These are phyloP conservation scores for Alternaria brassicicola DNA, from an alignment of 2,329 filamentous ascomycete species.

Conservation along the genomic window DNA sequence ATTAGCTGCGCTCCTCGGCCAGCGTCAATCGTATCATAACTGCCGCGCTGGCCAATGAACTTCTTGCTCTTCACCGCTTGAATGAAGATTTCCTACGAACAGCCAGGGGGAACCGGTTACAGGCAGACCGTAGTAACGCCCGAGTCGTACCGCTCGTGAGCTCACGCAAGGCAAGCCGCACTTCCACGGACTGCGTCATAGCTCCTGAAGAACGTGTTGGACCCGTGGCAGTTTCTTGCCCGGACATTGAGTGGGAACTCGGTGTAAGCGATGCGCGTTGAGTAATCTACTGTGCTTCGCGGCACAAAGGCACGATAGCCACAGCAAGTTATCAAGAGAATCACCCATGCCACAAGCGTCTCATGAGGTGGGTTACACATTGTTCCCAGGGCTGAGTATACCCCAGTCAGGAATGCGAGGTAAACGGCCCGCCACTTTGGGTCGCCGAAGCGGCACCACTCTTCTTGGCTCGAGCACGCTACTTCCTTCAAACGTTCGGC, in stretches of 20 bases:
- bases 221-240: conserved; percentile 23
- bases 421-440: conserved; percentile 32
- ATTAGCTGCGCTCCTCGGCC: conserved; percentile 13
- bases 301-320: neutral
- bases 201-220: conserved; percentile 16
- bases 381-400: conserved; percentile 13
- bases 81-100: conserved; percentile 19
- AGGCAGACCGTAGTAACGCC: conserved; percentile 32
- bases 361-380: conserved; percentile 1
- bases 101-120: conserved; percentile 26
- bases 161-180: conserved; percentile 23
- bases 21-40: conserved; percentile 17
- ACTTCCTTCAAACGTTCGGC: conserved; percentile 26
- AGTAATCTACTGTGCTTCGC: conserved; percentile 7
- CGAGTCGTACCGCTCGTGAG: conserved; percentile 29
- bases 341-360: neutral
- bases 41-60: conserved; percentile 31
- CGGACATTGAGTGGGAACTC: conserved; percentile 11
- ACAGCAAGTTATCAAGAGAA: neutral
- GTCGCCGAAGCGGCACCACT: conserved; percentile 30
- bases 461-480: conserved; percentile 28
- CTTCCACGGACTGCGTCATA: conserved; percentile 31
- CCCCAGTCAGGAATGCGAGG: conserved; percentile 21
- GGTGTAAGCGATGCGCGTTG: conserved; percentile 12
- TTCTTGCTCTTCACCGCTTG: conserved; percentile 37